Evolutionary conservation across 2,329 filamentous ascomycete genomes (phyloP).

Genomic region (Talaromyces amestolkiae): DNA sequence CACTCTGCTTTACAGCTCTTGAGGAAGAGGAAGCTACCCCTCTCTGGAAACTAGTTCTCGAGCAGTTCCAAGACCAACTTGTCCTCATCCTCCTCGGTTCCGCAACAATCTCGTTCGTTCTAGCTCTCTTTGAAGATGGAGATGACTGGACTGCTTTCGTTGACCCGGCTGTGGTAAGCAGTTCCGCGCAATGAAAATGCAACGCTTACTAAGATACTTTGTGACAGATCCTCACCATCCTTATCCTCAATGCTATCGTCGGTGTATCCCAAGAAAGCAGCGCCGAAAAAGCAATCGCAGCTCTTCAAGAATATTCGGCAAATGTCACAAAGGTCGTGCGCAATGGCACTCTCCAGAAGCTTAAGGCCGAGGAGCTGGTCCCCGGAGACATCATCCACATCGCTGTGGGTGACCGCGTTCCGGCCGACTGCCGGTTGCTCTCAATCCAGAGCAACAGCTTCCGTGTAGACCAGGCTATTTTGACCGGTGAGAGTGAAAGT

Average conservation of each 20-base stretch:
- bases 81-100: constrained; percentile 93
- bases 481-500: constrained; percentile 97
- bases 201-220: background rate
- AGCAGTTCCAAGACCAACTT: constrained; percentile 99
- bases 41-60: constrained; percentile 91
- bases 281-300: constrained; percentile 96
- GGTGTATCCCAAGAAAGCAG: constrained; percentile 98
- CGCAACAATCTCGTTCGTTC: constrained; percentile 85
- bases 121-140: constrained; percentile 89
- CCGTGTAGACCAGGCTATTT: constrained; percentile 90
- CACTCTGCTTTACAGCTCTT: constrained; percentile 51
- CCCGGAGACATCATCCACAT: constrained; percentile 90
- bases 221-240: constrained; percentile 83
- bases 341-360: constrained; percentile 72
- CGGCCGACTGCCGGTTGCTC: constrained; percentile 87
- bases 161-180: constrained; percentile 84
- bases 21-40: constrained; percentile 93
- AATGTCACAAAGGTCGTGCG: constrained; percentile 94
- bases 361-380: constrained; percentile 96
- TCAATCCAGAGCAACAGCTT: constrained; percentile 97
- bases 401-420: constrained; percentile 86
- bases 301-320: constrained; percentile 96
- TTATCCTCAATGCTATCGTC: constrained; percentile 94
- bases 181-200: background rate
- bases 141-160: constrained; percentile 97